Base-by-base conservation (phyloP, 1,284 basidiomycete genomes). In the Heterobasidion parviporum region DNA sequence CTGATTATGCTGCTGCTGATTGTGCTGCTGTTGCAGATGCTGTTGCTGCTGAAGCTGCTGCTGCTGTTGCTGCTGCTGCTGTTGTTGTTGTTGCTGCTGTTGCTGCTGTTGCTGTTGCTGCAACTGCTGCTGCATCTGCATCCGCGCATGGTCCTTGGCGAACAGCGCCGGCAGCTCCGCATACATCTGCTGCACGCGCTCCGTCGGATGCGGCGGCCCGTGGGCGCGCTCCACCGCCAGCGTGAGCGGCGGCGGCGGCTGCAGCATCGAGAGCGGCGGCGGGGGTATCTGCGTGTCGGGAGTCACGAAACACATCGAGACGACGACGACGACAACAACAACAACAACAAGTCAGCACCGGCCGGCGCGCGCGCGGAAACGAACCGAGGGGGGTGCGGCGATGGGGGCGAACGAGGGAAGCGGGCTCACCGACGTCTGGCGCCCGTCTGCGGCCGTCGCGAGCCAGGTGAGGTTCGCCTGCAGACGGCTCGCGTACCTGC, bases 401-500 rank as follows among this genome's bases (percentile, higher is more conserved):
- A 26, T 26, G 26, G 5, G 20, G 26, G 26, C 26, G 26, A 26
- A 4, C 26, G 26, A 26, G 26, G 26, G 26, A 26, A 26, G 26
- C 26, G 3, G 26, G 26, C 26, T 59, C 68, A 80, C 80, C 46
- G 70, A 70, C 65, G 26, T n/a, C 36, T 74, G 73, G 45, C 74
- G 75, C 50, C 66, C 74, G 61, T 88, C 86, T 38, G 79, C 82
- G 33, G 77, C 78, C 18, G 78, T 75, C 50, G 84, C 83, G 58
- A 88, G 70, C 82, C 83, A 89, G 1, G 76, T 71, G 9, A 89
- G 72, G 66, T 89, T 89, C 33, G 79, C 75, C 62, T 87, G 80
- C 45, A 88, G 68, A 57, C 85, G 78, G 16, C 56, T 55, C 6
- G 76, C 67, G 67, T 80, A 87, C 65, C 85, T 88, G 61, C 35